These are phyloP conservation scores for Tylopilus vinaceipallidus DNA, from an alignment of 768 basidiomycete species.

Conservation along the genomic window DNA sequence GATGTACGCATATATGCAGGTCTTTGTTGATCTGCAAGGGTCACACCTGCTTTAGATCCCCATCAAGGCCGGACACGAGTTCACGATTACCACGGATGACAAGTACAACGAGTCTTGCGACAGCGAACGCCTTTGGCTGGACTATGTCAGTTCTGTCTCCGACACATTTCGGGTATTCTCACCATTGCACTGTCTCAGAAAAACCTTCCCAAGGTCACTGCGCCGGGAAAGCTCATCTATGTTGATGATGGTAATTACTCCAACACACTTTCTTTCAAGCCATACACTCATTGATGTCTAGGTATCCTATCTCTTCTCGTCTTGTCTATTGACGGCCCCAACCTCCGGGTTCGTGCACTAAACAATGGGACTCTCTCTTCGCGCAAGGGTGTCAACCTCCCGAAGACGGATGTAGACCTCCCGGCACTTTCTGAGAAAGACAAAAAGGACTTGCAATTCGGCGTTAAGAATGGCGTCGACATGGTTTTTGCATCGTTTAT, in stretches of 20 bases:
- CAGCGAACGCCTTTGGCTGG: slow-evolving; percentile 84
- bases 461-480: slow-evolving; percentile 97
- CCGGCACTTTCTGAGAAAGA: slow-evolving; percentile 98
- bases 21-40: not conserved
- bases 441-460: slow-evolving; percentile 91
- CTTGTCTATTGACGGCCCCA: slow-evolving; percentile 78
- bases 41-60: slow-evolving; percentile 51
- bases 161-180: not conserved
- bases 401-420: slow-evolving; percentile 96
- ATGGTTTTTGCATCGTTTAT: slow-evolving; percentile 99
- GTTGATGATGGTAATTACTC: slow-evolving; percentile 80
- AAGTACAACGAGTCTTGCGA: slow-evolving; percentile 78
- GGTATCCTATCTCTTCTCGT: slow-evolving; percentile 93
- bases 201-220: slow-evolving; percentile 94
- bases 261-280: not conserved
- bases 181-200: slow-evolving; percentile 40
- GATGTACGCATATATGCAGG: slow-evolving; percentile 61
- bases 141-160: slow-evolving; percentile 68
- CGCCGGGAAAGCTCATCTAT: slow-evolving; percentile 96
- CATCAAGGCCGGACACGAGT: slow-evolving; percentile 90
- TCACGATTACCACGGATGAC: slow-evolving; percentile 82
- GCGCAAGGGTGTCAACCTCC: slow-evolving; percentile 98
- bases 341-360: slow-evolving; percentile 78
- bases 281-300: slow-evolving; percentile 1
- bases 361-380: slow-evolving; percentile 94